Evolutionary conservation across 2,329 filamentous ascomycete species (phyloP), one percentile per base, ranked within the genome.

Genomic region (Chaetomium sp.): DNA sequence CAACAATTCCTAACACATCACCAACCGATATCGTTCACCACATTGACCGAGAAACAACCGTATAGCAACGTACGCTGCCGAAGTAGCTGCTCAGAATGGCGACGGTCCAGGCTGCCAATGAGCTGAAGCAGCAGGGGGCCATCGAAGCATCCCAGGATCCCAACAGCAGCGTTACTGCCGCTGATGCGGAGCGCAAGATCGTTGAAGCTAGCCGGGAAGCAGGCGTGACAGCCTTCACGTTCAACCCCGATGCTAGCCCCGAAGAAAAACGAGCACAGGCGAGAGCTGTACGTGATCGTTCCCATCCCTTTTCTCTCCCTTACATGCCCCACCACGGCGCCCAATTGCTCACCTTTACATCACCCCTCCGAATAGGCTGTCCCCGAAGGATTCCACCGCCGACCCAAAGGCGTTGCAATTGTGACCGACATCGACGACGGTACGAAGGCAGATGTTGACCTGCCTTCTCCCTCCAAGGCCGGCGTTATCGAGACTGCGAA

Each of bases 241-340:
- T 97, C 74, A 81, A 99, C 68, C 90, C 94, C 0, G 75, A 96
- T 75, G 91, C 91, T 43, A 86, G 79, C 44, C 80, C 87, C 0
- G 89, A 91, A 69, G 80, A 95, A 71, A 99, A 99, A 76, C 86
- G 81, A 59, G 86, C 86, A 36, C 88, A 91, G 69, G 86, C 87
- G 27, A 78, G 80, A 78, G 81, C 85, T 68, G 90, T 95, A 79
- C 66, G 86, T 78, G 37, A 40, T 27, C 9, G 9, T 41, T n/a
- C 38, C 43, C 44, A 3, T 19, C 36, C n/a, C 32, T 11, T 5
- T 11, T 27, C 19, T 27, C 19, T 27, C 19, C 19, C 19, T 27
- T 27, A 27, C 19, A 42, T 42, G 14, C 40, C 11, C 40, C 5
- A 42, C 40, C 6, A 12, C 14, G 12, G 40, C 11, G 7, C 6